Base-by-base conservation (phyloP, 345 rosid genomes). In the Fremontodendron californicum region DNA sequence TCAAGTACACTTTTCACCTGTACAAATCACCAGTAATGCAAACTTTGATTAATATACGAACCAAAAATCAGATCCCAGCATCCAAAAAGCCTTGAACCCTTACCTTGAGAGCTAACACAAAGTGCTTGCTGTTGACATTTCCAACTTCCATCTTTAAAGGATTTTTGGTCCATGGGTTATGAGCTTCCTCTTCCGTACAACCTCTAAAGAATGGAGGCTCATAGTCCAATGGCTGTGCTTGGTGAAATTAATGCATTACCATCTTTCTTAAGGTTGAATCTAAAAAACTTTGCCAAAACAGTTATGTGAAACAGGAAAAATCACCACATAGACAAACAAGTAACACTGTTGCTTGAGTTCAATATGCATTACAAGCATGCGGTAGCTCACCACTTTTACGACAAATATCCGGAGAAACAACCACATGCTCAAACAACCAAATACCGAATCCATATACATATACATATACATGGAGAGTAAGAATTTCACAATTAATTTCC, bases 1-100 rank as follows among this genome's bases (percentile, higher is more conserved):
- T 96, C 99, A 75, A 96, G 99, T 78, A 93, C 97, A 73, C 98
- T 96, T 87, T 96, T 92, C 60, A 94, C 98, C 98, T 96, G 86
- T 49, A 73, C 39, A 83, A 69, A 43, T 77, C 39, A 82, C 73
- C 62, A 55, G 35, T 37, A 33, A 51, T 29, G 13, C 18, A 77
- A 75, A 62, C 49, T 11, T 43, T 33, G 61, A 67, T 57, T 35
- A 51, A 23, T 52, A 67, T 71, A 66, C 42, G 51, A 64, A 25
- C 54, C 12, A 52, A 16, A 33, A 25, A 77, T 71, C 51, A 46
- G 39, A 71, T 68, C 11, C 75, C 57, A 57, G 18, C 68, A 79
- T 54, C 63, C 51, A 64, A 48, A 43, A 60, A 40, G 52, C 45
- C 43, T 71, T 65, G 39, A 76, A 71, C 29, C 71, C 73, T 83